Base-by-base conservation (phyloP, 2,329 filamentous ascomycete species). In the Aspergillus pseudotamarii region DNA sequence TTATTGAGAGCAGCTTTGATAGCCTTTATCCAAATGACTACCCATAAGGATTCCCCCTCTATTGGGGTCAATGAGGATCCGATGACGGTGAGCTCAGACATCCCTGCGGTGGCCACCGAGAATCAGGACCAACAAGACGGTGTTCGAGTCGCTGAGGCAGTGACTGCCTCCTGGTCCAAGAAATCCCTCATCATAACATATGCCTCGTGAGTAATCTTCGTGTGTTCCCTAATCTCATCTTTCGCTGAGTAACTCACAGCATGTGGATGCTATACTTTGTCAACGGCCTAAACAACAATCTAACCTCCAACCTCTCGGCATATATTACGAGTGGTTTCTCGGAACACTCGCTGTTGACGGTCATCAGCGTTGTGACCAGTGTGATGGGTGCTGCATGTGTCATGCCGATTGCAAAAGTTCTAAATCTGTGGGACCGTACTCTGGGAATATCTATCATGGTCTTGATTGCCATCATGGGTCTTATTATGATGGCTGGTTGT, bases 401-500 rank as follows among this genome's bases (percentile, higher is more conserved):
- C 70, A 80, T 90, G n/a, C 84, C 87, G 0, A 79, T 87, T 30
- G 86, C 87, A 59, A 89, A 89, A 73, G 78, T 88, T 16, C 78
- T 89, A 59, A 85, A 90, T 73, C 77, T 88, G 38, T 89, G 84
- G 82, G 88, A 86, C 34, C 85, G 88, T 32, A 81, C 86, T 1
- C 81, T 88, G 66, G 87, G 85, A 21, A 83, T 87, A 64, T 62
- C 81, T 1, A 45, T 85, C 43, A 85, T 85, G 75, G 69, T 85
- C 0, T 58, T 76, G 6, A 71, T 83, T 57, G 79, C 80, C 66
- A 80, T 81, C 0, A 64, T 83, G 0, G 83, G 83, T n/a, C 76
- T 89, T 48, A 79, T 88, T 66, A 82, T 91, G 77, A 88, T 89
- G 78, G 89, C 89, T 4, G 80, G 79, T 2, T 89, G 86, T 74